A percentile compares a stretch with the other conserved stretches of the same genome.
Conservation (phyloP, 192 early-diverging fungal genomes). For the Obelidium mucronatum region DNA sequence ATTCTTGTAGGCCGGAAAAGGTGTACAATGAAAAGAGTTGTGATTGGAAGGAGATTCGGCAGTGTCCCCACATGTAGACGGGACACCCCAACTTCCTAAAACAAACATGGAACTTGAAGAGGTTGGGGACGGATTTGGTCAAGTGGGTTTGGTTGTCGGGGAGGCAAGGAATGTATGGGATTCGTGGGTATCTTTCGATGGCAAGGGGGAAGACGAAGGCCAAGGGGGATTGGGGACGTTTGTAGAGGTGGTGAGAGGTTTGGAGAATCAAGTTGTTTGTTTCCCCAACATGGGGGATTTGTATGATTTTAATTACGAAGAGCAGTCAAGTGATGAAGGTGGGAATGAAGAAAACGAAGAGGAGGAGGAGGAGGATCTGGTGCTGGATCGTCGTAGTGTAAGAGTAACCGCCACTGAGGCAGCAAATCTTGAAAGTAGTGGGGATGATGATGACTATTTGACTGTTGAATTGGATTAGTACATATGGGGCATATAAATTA, state of each 20-base stretch:
- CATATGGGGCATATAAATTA: too few species aligned
- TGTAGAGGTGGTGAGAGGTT: slow-evolving; percentile 22
- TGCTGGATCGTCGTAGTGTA: too few species aligned
- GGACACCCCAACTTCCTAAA: background rate
- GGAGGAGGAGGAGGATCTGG: slow-evolving; percentile 12
- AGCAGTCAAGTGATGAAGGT: slow-evolving; percentile 1
- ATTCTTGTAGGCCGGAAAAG: slow-evolving; percentile 14
- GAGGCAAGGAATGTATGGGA: slow-evolving; percentile 21
- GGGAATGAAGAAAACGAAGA: too few species aligned
- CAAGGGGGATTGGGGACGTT: background rate
- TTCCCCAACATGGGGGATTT: background rate
- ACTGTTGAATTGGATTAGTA: too few species aligned
- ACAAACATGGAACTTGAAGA: slow-evolving; percentile 21
- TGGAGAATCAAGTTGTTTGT: background rate
- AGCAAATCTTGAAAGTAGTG: too few species aligned
- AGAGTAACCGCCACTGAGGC: too few species aligned
- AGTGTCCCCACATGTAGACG: background rate
- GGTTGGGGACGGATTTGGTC: slow-evolving; percentile 24
- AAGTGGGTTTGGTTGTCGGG: slow-evolving; percentile 14
- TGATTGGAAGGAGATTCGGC: slow-evolving; percentile 35
- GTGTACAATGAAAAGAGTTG: slow-evolving; percentile 31
- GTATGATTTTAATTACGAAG: slow-evolving; percentile 26
- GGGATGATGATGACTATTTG: too few species aligned
- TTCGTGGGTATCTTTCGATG: background rate
- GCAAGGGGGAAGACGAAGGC: too few species aligned